These are phyloP conservation scores for Pholiota conissans DNA, from an alignment of 768 basidiomycete species.

Conservation along the genomic window DNA sequence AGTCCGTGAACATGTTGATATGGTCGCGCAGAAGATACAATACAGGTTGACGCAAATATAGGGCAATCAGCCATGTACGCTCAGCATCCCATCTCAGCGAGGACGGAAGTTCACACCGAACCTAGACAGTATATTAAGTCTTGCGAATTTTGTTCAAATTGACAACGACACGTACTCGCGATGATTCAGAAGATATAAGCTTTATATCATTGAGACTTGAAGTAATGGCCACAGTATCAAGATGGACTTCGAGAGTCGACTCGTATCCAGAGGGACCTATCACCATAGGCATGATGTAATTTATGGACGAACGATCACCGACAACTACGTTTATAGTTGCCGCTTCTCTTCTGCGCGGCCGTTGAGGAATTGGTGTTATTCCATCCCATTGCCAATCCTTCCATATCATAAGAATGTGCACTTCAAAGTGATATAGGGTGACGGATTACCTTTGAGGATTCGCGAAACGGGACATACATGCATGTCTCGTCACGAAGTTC, in stretches of 20 bases:
- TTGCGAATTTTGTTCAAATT: slow-evolving; percentile 2
- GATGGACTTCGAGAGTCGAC: slow-evolving; percentile 75
- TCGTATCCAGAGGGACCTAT: slow-evolving; percentile 75
- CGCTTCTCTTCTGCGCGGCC: slow-evolving; percentile 58
- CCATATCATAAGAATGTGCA: background rate
- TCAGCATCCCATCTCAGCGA: slow-evolving; percentile 82
- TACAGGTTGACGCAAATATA: slow-evolving; percentile 69
- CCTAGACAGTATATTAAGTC: slow-evolving; percentile 34
- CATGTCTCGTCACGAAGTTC: slow-evolving; percentile 78
- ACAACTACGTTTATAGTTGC: slow-evolving; percentile 73
- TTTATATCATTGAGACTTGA: slow-evolving; percentile 90
- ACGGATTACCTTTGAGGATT: slow-evolving; percentile 73
- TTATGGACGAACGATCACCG: slow-evolving; percentile 83
- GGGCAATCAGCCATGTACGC: slow-evolving; percentile 77
- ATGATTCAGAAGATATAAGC: slow-evolving; percentile 75
- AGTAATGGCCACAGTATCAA: slow-evolving; percentile 73
- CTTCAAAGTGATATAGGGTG: background rate
- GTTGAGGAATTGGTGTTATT: slow-evolving; percentile 41
- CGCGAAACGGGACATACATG: slow-evolving; percentile 86
- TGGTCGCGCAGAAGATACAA: slow-evolving; percentile 89
- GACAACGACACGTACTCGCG: slow-evolving; percentile 49
- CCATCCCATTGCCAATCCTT: slow-evolving; percentile 96
- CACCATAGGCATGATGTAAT: slow-evolving; percentile 83
- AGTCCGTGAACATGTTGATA: slow-evolving; percentile 89
- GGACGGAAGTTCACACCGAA: slow-evolving; percentile 73